phyloP scores from a whole-genome alignment of 176 grass and related monocot species.

The Musa acuminata region DNA sequence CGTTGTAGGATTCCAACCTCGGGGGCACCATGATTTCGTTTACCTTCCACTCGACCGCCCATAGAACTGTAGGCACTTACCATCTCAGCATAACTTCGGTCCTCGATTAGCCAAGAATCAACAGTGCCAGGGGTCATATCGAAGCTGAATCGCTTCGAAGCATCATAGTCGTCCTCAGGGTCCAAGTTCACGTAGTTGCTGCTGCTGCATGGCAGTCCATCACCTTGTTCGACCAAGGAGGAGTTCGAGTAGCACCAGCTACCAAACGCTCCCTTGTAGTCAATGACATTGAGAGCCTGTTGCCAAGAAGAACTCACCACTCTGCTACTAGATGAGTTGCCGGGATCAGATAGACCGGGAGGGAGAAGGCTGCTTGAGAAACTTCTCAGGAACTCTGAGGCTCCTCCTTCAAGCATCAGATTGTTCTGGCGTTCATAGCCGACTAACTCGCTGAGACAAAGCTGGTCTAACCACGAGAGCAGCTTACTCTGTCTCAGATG shows the following conservation, averaged over 20 bases:
- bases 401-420: slow-evolving; percentile 12
- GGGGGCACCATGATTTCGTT: slow-evolving; percentile 31
- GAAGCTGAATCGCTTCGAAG: slow-evolving; percentile 36
- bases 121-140: slow-evolving; percentile 18
- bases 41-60: slow-evolving; percentile 7
- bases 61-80: slow-evolving; percentile 13
- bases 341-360: slow-evolving; percentile 4
- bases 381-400: not conserved
- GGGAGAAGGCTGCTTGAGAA: slow-evolving; percentile 6
- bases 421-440: slow-evolving; percentile 4
- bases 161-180: slow-evolving; percentile 25
- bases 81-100: slow-evolving; percentile 22
- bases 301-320: not conserved
- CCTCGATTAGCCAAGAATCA: slow-evolving; percentile 25
- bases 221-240: slow-evolving; percentile 35
- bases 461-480: no score
- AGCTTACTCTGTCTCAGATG: no score
- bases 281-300: not conserved
- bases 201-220: not conserved
- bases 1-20: slow-evolving; percentile 23
- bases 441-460: not conserved
- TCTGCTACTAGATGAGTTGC: not conserved
- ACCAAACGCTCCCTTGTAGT: not conserved
- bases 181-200: not conserved
- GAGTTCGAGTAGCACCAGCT: slow-evolving; percentile 20